Conservation (phyloP, 805 yeast species). For the Sugiyamaella americana region DNA sequence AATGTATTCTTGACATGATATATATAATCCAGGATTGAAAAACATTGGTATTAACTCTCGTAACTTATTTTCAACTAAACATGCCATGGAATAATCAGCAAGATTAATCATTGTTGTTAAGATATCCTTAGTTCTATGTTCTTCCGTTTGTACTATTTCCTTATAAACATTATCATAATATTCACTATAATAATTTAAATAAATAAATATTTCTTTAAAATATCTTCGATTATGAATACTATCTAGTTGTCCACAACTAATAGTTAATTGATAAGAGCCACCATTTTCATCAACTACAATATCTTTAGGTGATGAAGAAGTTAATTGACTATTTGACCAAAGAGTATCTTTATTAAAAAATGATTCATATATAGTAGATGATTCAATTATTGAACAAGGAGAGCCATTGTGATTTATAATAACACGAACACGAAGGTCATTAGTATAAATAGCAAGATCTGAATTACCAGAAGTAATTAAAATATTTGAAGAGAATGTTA, state of each 20-base stretch:
- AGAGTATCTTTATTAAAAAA: neutral
- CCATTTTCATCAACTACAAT: neutral
- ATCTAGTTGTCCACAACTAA: neutral
- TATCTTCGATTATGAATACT: neutral
- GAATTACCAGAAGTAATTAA: neutral
- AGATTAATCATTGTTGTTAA: slow-evolving; percentile 5
- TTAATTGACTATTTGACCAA: neutral
- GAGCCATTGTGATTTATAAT: neutral
- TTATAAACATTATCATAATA: neutral
- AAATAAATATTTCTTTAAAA: neutral
- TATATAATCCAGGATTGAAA: neutral
- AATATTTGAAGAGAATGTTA: neutral
- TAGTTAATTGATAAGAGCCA: neutral
- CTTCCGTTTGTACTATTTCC: no score
- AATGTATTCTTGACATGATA: neutral
- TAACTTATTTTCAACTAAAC: slow-evolving; percentile 5
- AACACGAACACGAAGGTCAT: neutral
- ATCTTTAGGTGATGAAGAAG: neutral
- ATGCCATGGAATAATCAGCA: slow-evolving; percentile 16
- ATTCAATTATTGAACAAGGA: neutral
- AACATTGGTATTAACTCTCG: slow-evolving; percentile 9
- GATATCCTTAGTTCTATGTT: no score
- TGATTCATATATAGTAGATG: neutral
- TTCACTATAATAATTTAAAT: neutral
- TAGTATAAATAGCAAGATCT: neutral